A percentile compares a stretch with the other conserved stretches of the same genome.
Evolutionary conservation across 495 filamentous ascomycete genomes (phyloP).

Genomic region (Chaetomium cochliodes): DNA sequence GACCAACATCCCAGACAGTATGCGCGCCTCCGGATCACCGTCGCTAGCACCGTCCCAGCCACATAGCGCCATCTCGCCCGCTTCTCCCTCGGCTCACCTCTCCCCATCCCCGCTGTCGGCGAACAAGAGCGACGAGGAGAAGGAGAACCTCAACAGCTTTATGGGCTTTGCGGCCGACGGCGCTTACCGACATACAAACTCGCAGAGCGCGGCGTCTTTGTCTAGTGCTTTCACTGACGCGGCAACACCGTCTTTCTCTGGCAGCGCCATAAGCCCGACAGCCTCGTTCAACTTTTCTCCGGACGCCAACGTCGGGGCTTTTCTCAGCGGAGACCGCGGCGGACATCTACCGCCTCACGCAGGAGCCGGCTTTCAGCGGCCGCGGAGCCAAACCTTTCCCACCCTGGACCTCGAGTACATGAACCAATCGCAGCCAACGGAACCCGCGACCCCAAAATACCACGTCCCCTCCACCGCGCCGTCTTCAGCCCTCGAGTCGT

Average conservation of each 20-base stretch:
- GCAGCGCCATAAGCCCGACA: conserved; percentile 76
- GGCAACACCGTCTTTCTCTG: conserved; percentile 65
- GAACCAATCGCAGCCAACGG: conserved; percentile 59
- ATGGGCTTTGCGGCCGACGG: conserved; percentile 52
- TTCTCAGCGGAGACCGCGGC: conserved; percentile 64
- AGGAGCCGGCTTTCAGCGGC: conserved; percentile 61
- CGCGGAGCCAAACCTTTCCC: conserved; percentile 90
- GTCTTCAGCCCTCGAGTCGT: conserved; percentile 67
- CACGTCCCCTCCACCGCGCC: conserved; percentile 55
- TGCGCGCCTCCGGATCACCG: conserved; percentile 48
- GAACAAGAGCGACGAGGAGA: conserved; percentile 65
- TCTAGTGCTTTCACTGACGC: conserved; percentile 60
- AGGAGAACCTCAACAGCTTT: conserved; percentile 44
- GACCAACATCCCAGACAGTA: conserved; percentile 59
- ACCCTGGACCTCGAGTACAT: conserved; percentile 71
- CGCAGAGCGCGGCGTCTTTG: conserved; percentile 56
- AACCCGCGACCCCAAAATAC: conserved; percentile 65
- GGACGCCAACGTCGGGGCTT: conserved; percentile 67
- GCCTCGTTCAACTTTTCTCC: conserved; percentile 80
- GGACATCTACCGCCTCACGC: conserved; percentile 54
- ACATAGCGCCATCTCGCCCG: conserved; percentile 69
- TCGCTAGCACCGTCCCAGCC: conserved; percentile 62
- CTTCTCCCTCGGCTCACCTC: conserved; percentile 61
- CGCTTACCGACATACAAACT: conserved; percentile 55
- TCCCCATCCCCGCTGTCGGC: conserved; percentile 68